Conservation (phyloP, 2,329 filamentous ascomycete genomes). For the Cordyceps militaris region DNA sequence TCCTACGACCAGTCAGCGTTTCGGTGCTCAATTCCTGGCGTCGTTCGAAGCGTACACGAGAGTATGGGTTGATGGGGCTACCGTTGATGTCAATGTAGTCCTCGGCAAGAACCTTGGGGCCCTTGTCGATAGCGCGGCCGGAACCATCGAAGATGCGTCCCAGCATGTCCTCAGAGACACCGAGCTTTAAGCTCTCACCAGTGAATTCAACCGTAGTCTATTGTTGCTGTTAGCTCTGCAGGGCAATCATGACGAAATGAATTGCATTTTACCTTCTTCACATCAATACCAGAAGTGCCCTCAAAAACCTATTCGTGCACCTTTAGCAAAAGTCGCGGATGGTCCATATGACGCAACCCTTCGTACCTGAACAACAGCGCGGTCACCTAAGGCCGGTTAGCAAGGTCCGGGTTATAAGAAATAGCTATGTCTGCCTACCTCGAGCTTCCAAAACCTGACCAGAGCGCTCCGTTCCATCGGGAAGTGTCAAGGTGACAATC, state of each 20-base stretch:
- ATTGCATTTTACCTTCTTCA: slow-evolving; percentile 72
- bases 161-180: slow-evolving; percentile 98
- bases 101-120: slow-evolving; percentile 94
- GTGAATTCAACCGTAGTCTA: slow-evolving; percentile 97
- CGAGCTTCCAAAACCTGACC: slow-evolving; percentile 96
- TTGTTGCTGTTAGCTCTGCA: slow-evolving; percentile 21
- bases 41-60: slow-evolving; percentile 56
- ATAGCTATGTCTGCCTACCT: slow-evolving; percentile 50
- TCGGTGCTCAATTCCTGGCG: neutral
- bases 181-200: slow-evolving; percentile 93
- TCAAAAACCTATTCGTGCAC: slow-evolving; percentile 73
- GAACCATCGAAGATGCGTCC: slow-evolving; percentile 98
- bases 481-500: slow-evolving; percentile 91
- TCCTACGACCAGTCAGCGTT: slow-evolving; percentile 48
- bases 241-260: neutral
- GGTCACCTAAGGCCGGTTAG: slow-evolving; percentile 55
- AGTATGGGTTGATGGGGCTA: slow-evolving; percentile 96
- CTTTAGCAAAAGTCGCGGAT: slow-evolving; percentile 19
- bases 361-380: slow-evolving; percentile 87
- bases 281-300: slow-evolving; percentile 93
- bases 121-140: slow-evolving; percentile 96
- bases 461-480: slow-evolving; percentile 88
- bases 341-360: slow-evolving; percentile 11
- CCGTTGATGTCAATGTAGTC: slow-evolving; percentile 99
- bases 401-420: slow-evolving; percentile 18